phyloP scores from a whole-genome alignment of 306 rosid species.

The Pyrus communis region DNA sequence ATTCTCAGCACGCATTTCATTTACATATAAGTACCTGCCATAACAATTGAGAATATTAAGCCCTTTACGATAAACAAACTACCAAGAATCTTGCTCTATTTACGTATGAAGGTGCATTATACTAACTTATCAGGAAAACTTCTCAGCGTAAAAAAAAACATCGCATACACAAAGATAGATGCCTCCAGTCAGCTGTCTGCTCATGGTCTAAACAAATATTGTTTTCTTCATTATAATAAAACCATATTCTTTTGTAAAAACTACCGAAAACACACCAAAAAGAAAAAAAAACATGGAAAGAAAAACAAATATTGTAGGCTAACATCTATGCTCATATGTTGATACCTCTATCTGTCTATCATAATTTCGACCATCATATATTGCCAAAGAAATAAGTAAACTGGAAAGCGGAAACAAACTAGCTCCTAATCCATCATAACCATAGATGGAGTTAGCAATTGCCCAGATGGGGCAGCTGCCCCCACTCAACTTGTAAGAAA shows the following conservation, averaged over 20 bases:
- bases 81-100: background rate
- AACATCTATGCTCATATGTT: background rate
- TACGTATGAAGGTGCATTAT: background rate
- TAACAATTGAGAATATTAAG: background rate
- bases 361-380: background rate
- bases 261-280: background rate
- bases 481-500: too few relatives aligned
- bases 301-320: background rate
- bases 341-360: background rate
- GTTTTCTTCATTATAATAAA: background rate
- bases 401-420: background rate
- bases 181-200: background rate
- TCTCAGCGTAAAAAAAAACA: background rate
- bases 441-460: too few relatives aligned
- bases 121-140: background rate
- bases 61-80: background rate
- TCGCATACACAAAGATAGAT: background rate
- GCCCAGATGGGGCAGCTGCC: too few relatives aligned
- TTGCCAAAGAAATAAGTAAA: background rate
- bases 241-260: background rate
- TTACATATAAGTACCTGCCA: background rate
- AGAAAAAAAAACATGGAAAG: background rate
- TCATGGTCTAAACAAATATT: background rate
- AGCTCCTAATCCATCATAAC: too few relatives aligned
- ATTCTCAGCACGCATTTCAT: background rate